Evolutionary conservation across 2,329 filamentous ascomycete genomes (phyloP).

Genomic region (Nigrospora osmanthi): DNA sequence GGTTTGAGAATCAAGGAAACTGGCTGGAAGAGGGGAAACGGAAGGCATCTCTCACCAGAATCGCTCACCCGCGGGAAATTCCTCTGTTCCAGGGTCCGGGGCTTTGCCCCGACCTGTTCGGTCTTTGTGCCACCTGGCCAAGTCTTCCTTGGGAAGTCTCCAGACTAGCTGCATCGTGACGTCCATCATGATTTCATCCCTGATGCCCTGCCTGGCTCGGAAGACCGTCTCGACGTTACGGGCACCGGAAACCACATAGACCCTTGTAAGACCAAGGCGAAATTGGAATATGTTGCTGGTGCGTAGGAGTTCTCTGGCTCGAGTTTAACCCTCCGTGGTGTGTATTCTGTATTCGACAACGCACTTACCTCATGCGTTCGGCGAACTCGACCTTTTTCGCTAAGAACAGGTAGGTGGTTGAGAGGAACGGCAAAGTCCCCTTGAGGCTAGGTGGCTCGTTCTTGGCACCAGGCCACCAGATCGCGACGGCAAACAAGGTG

Average conservation of each 20-base stretch:
- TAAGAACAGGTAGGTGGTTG: too few relatives aligned
- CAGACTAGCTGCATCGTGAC: conserved; percentile 7
- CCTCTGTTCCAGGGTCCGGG: conserved; percentile 9
- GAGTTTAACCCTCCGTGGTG: neutral
- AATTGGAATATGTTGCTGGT: conserved; percentile 5
- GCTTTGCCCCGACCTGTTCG: conserved; percentile 6
- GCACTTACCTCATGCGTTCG: too few relatives aligned
- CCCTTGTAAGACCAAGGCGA: conserved; percentile 1
- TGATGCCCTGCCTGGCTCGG: neutral
- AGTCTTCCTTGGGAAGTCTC: conserved; percentile 7
- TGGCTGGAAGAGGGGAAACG: too few relatives aligned
- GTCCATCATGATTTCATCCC: conserved; percentile 3
- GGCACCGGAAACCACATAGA: conserved; percentile 8
- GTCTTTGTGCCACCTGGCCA: conserved; percentile 8
- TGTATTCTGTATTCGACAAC: too few relatives aligned
- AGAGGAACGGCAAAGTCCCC: too few relatives aligned
- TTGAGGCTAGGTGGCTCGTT: too few relatives aligned
- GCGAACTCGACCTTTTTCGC: too few relatives aligned
- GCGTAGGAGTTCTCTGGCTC: neutral
- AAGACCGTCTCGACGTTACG: conserved; percentile 10
- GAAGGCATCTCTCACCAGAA: conserved; percentile 9
- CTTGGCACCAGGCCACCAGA: too few relatives aligned
- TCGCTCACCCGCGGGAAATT: conserved; percentile 7
- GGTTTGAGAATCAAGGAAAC: too few relatives aligned
- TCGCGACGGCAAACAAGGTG: too few relatives aligned